Base-by-base conservation (phyloP, 2,329 filamentous ascomycete genomes). In the Scytalidium lignicola region DNA sequence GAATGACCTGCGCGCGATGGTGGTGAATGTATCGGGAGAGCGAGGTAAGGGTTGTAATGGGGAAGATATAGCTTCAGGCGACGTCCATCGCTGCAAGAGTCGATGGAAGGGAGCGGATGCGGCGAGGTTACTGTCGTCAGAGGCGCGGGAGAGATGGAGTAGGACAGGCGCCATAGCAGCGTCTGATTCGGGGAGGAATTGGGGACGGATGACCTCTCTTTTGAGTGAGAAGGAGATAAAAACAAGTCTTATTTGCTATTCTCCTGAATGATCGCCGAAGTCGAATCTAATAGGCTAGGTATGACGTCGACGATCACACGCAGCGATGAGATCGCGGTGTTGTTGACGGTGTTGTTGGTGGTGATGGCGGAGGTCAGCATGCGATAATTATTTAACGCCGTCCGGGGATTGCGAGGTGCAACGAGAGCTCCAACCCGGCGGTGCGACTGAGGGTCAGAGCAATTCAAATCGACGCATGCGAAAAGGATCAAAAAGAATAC, bases 91-190 rank as follows among this genome's bases (percentile, higher is more conserved):
- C n/a, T 26, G 6, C 10, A 26, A 26, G 23, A 26, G 23, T 26
- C 23, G 23, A 26, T 10, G 23, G 6, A 5, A 26, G 5, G 23
- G 23, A 26, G 10, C 6, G 6, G 23, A 10, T 26, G 6, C 23
- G 65, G 65, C 44, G 70, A 68, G 3, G 69, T 69, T 13, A 67
- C 68, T 44, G 67, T 63, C 23, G 68, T 53, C 26, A 64, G 65
- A 45, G 69, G 66, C 28, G 62, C 60, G 41, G 20, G 17, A 44
- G 26, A 18, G 52, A 22, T 9, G 20, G 44, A n/a, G 49, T 43
- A 18, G 17, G 41, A 46, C 43, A 21, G n/a, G 51, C 43, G 43
- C 1, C 28, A 21, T 15, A 23, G 43, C 2, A 23, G 26, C 13
- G 23, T 18, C 22, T 15, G 43, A 37, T 37, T 13, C n/a, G 32